Conservation (phyloP, 495 filamentous ascomycete genomes). For the Amniculicola lignicola region DNA sequence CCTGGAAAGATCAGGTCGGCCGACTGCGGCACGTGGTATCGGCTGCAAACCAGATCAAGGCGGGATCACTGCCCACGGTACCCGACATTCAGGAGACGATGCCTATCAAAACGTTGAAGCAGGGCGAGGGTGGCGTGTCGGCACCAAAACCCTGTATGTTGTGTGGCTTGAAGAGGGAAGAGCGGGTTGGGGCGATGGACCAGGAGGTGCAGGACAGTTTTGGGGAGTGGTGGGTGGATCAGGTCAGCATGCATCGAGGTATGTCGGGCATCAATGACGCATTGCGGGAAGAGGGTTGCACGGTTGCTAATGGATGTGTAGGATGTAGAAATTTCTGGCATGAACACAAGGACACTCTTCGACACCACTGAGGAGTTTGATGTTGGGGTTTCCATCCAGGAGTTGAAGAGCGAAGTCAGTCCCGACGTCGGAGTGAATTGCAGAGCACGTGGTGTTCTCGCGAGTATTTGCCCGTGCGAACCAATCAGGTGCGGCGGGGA, state of each 20-base stretch:
- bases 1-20: slow-evolving; percentile 70
- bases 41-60: slow-evolving; percentile 47
- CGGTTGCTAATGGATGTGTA: no score
- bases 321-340: slow-evolving; percentile 84
- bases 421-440: no score
- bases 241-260: slow-evolving; percentile 58
- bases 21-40: slow-evolving; percentile 56
- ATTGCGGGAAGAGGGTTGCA: no score
- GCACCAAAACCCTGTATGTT: slow-evolving; percentile 78
- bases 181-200: slow-evolving; percentile 73
- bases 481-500: background rate
- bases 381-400: no score
- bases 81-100: slow-evolving; percentile 66
- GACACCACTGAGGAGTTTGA: slow-evolving; percentile 55
- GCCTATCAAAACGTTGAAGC: slow-evolving; percentile 55
- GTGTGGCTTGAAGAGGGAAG: slow-evolving; percentile 83
- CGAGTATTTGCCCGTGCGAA: no score
- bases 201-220: slow-evolving; percentile 79
- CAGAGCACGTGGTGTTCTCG: no score
- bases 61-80: slow-evolving; percentile 44
- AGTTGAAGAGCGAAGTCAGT: no score
- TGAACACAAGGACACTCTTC: slow-evolving; percentile 61
- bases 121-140: slow-evolving; percentile 59
- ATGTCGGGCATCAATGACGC: no score
- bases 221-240: slow-evolving; percentile 93